Base-by-base conservation (phyloP, 2,329 filamentous ascomycete species). In the Claviceps africana region DNA sequence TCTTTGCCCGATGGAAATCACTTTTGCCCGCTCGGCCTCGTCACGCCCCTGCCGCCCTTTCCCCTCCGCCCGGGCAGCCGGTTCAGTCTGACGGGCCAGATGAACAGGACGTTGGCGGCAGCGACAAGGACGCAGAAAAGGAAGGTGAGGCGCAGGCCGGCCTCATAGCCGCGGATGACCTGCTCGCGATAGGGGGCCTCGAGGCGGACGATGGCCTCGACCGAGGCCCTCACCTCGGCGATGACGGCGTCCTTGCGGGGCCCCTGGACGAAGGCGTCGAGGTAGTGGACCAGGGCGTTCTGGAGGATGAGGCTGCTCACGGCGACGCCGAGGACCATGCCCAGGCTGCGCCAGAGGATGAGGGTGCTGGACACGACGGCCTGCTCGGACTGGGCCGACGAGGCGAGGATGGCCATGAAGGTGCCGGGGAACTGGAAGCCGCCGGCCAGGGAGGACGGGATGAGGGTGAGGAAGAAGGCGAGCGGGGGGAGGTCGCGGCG, bases 291-390 rank as follows among this genome's bases (percentile, higher is more conserved):
- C 50, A 91, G 69, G 1, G 78, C 74, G 60, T 88, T 88, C 67
- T 91, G 86, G 55, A 90, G 70, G 8, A 88, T 78, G 53, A 88
- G 73, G 62, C 82, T 86, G 57, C 81, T 85, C 50, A 76, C 70
- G 1, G 85, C 81, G 45, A 90, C 78, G n/a, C 86, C 86, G 61
- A 89, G 73, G 1, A 90, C 85, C 52, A 76, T 77, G 7, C 86
- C 86, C 5, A 90, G 66, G 53, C 78, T 81, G 51, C 86, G 76
- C 79, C 83, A 88, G 19, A 90, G 69, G 19, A 84, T 76, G 55
- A 90, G 69, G 0, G 85, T 88, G 51, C 77, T 81, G 1, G 84
- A 86, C 13, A 82, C 80, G 42, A 85, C 81, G 15, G 83, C 83
- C 63, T 85, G 82, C 48, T 84, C 79, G 5, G 70, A 62, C 60